phyloP scores from a whole-genome alignment of 805 yeast species.

The Saturnispora sekii region DNA sequence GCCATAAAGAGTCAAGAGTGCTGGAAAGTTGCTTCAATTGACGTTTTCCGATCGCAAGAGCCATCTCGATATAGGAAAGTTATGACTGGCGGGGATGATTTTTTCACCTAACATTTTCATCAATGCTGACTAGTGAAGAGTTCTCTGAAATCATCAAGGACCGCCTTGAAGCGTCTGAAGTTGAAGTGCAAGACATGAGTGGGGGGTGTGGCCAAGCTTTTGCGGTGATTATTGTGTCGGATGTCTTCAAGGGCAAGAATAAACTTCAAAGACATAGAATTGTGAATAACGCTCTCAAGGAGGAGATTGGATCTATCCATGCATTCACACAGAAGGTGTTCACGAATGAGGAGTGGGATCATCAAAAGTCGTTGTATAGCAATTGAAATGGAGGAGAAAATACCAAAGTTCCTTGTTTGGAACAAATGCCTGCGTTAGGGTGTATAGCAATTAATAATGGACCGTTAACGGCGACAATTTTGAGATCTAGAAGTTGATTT shows the following conservation, averaged over 20 bases:
- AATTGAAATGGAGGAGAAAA: background rate
- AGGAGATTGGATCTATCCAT: constrained; percentile 81
- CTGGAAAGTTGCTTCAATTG: background rate
- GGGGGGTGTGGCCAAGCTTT: constrained; percentile 99
- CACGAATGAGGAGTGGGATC: constrained; percentile 82
- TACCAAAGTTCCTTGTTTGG: no score
- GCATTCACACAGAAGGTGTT: constrained; percentile 92
- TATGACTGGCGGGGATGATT: background rate
- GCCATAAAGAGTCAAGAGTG: constrained; percentile 51
- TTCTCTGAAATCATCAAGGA: constrained; percentile 42
- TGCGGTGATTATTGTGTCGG: constrained; percentile 77
- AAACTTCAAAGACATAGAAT: constrained; percentile 78
- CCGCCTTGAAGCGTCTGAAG: constrained; percentile 51
- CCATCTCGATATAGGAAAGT: background rate
- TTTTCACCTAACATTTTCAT: background rate
- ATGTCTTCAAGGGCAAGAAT: constrained; percentile 68
- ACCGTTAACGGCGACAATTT: no score
- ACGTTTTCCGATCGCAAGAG: background rate
- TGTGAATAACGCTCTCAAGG: constrained; percentile 70
- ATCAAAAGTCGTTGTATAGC: constrained; percentile 23
- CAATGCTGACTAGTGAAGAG: constrained; percentile 24
- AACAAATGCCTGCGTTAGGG: no score
- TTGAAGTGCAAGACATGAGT: constrained; percentile 66
- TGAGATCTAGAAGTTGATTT: no score
- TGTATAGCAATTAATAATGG: no score